Evolutionary conservation across 2,329 filamentous ascomycete species (phyloP).

Genomic region (Talaromyces piceae): DNA sequence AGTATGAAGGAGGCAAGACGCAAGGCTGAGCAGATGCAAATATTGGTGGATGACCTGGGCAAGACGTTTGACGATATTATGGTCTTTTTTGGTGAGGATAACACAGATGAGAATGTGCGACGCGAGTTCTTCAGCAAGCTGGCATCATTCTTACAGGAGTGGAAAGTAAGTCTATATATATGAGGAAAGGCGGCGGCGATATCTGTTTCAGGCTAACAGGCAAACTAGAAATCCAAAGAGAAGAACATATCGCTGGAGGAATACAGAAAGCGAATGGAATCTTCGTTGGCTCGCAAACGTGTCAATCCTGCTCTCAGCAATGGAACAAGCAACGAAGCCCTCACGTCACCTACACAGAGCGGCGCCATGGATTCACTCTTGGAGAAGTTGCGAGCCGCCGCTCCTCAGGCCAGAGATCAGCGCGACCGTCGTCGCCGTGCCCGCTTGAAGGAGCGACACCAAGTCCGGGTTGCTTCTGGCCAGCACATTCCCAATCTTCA

Average conservation of each 20-base stretch:
- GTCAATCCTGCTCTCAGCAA: constrained; percentile 59
- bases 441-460: constrained; percentile 80
- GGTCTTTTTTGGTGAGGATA: constrained; percentile 92
- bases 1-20: constrained; percentile 94
- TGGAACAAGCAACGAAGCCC: constrained; percentile 42
- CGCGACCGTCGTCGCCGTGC: constrained; percentile 81
- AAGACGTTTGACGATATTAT: constrained; percentile 92
- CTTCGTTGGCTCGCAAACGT: constrained; percentile 80
- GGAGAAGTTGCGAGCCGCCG: constrained; percentile 88
- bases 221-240: constrained; percentile 66
- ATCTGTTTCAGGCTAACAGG: not conserved
- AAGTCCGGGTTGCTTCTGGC: constrained; percentile 81
- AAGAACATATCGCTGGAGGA: constrained; percentile 87
- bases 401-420: constrained; percentile 81
- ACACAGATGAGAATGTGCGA: constrained; percentile 81
- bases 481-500: constrained; percentile 71
- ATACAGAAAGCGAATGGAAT: constrained; percentile 74
- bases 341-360: constrained; percentile 62
- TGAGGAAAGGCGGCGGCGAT: not conserved
- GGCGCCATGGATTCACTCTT: constrained; percentile 95
- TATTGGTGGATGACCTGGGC: constrained; percentile 89
- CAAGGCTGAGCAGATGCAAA: constrained; percentile 90
- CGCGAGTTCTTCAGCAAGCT: constrained; percentile 95
- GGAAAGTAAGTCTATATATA: constrained; percentile 56
- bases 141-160: constrained; percentile 80